Percentiles rank a stretch among this genome's conserved stretches.
Conservation (phyloP, 257 asterid species). For the Lavandula angustifolia region DNA sequence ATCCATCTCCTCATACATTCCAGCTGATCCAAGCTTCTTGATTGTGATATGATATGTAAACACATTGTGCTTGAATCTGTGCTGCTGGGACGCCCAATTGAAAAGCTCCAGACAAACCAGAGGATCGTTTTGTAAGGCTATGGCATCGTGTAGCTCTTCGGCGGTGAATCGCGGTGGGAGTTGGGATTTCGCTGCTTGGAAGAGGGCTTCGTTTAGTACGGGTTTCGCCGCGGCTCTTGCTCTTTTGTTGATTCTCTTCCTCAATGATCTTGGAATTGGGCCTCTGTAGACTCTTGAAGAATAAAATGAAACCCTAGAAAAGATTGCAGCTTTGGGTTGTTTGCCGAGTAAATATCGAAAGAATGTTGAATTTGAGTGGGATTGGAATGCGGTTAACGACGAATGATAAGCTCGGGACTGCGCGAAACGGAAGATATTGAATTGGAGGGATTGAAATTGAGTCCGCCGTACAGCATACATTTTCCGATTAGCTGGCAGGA, state of each 20-base stretch:
- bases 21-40: slow-evolving; percentile 78
- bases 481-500: not conserved
- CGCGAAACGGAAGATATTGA: slow-evolving; percentile 17
- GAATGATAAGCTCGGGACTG: slow-evolving; percentile 22
- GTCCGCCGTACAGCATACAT: slow-evolving; percentile 46
- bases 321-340: slow-evolving; percentile 15
- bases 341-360: slow-evolving; percentile 12
- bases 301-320: slow-evolving; percentile 35
- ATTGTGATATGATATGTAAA: slow-evolving; percentile 61
- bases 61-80: slow-evolving; percentile 71
- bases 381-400: slow-evolving; percentile 14
- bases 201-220: slow-evolving; percentile 54
- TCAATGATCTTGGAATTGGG: slow-evolving; percentile 70
- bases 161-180: slow-evolving; percentile 77
- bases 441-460: slow-evolving; percentile 27
- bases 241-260: slow-evolving; percentile 69
- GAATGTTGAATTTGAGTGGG: slow-evolving; percentile 28
- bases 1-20: slow-evolving; percentile 87
- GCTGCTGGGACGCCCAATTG: slow-evolving; percentile 92
- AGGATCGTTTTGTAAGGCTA: slow-evolving; percentile 58
- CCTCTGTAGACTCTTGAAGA: slow-evolving; percentile 60
- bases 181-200: slow-evolving; percentile 48
- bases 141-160: slow-evolving; percentile 73
- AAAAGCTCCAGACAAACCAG: slow-evolving; percentile 81
- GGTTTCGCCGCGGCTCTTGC: slow-evolving; percentile 72